Evolutionary conservation across 805 yeast genomes (phyloP), one percentile per base, ranked within the genome.

Genomic region (Teunomyces aglyptinius): DNA sequence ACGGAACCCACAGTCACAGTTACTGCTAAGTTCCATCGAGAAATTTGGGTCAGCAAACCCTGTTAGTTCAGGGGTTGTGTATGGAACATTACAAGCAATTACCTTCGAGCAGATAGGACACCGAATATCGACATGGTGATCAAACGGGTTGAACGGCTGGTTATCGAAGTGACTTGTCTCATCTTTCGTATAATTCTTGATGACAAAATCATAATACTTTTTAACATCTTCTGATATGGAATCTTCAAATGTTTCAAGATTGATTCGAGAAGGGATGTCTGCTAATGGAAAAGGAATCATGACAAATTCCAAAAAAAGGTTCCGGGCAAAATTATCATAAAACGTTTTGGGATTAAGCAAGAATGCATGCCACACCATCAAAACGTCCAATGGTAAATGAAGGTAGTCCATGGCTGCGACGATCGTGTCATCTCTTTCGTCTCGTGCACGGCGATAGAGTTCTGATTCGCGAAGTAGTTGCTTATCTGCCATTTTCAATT

Each of bases 351-450:
- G 59, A 28, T 59, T 57, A 43, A 58, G 48, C 31, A 58, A 38
- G 41, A 59, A 57, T 1, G 60, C 49, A 39, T 60, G 57, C 65
- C 64, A 60, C 10, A 60, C 57, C 55, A 59, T 45, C 10, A 58
- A 18, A 2, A 60, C 54, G 44, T 60, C 65, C 36, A 60, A 45
- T 3, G 63, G 62, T 2, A 64, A 64, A 55, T 33, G 5, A 13
- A n/a, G 3, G 19, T 15, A 22, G n/a, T 13, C 6, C 16, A 4
- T 12, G 11, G 11, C 27, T 16, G 24, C 12, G 4, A 16, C 6
- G 10, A 11, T 12, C 12, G 15, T 39, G 10, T 24, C 26, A 8
- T 24, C 26, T 28, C 33, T 27, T 8, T 16, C 6, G 10, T 35
- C 26, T 13, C 15, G n/a, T 8, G 31, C 41, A 18, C 16, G 33